Evolutionary conservation across 805 yeast species (phyloP), one percentile per base, ranked within the genome.

Genomic region (Saccharomyces eubayanus): DNA sequence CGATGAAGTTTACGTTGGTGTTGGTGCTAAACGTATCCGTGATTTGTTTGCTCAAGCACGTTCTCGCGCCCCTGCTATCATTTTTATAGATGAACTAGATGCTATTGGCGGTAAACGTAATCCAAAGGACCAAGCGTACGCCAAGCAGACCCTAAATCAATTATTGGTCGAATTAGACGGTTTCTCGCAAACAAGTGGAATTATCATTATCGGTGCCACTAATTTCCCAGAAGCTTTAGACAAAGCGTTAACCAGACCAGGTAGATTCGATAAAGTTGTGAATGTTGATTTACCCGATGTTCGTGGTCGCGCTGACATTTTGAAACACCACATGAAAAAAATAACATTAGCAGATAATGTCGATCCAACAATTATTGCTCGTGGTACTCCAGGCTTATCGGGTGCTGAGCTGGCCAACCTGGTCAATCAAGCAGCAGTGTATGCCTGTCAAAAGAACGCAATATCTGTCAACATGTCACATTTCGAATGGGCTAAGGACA

Each of bases 401-500:
- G 99, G 99, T 67, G 99, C 99, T 21, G 98, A 91, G 62, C 76
- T 94, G 58, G 88, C 89, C 84, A 94, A 94, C 69, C 77, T 94
- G 59, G 97, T 94, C 45, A 94, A 94, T 72, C 97, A 94, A 71
- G 99, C 99, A 14, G 99, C 99, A 3, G 90, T 94, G 48, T 86
- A 87, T 67, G 99, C 99, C 0, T 89, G 97, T 29, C 97, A 90
- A 66, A 82, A 85, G 64, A 86, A 88, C 60, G 98, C 98, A 0
- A 80, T 89, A 40, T 79, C 91, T 27, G 99, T 94, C 28, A 89
- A 85, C 65, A 87, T 89, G 96, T 69, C 72, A 48, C 98, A 94
- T 71, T 83, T 94, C 58, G 99, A 94, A 71, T 94, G 99, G 99
- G 99, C 99, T 46, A 94, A 94, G 72, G 99, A 94, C 72, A 94